Base-by-base conservation (phyloP, 352 stramenopile species). In the Pythium biforme region DNA sequence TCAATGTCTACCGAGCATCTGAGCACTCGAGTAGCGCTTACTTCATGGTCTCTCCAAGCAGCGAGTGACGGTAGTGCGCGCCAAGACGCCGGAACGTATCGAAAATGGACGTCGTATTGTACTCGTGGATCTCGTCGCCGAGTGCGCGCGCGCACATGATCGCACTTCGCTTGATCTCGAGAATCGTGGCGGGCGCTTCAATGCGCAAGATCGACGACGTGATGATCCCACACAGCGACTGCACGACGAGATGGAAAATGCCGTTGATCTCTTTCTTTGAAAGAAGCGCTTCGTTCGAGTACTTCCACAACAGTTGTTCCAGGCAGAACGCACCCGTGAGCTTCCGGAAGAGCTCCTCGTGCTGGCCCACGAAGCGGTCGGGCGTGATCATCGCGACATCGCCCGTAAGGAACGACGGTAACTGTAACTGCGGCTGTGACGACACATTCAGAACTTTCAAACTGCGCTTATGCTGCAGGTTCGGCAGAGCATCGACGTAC, bases 211-310 rank as follows among this genome's bases (percentile, higher is more conserved):
- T 76, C 0, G 82, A 89, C 4, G 80, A 67, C 17, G 80, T 89
- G 46, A 86, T 68, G 49, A 91, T 86, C 0, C 81, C 80, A 47
- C 80, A 89, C 41, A 91, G 69, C 37, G 77, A 89, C 62, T 93
- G 81, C n/a, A 93, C 43, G 19, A 93, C 72, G 12, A 89, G 74
- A 48, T 90, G 78, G 45, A 90, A 93, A 41, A 89, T 90, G 25
- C 77, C 79, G 58, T 93, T 90, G 59, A 91, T 88, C 37, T 90
- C 80, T 69, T 92, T 92, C 61, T 89, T 90, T 12, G 81, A 82
- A 10, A 92, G 58, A 19, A 92, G 72, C 1, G 78, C 77, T 51
- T 86, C 81, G 47, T 84, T 76, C 9, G 84, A 87, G 63, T 91
- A 88, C 5, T 79, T 75, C 70, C 80, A 89, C 4, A 93, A 66